These are phyloP conservation scores for Phytophthora pseudosyringae DNA, from an alignment of 352 stramenopile species.

Conservation along the genomic window DNA sequence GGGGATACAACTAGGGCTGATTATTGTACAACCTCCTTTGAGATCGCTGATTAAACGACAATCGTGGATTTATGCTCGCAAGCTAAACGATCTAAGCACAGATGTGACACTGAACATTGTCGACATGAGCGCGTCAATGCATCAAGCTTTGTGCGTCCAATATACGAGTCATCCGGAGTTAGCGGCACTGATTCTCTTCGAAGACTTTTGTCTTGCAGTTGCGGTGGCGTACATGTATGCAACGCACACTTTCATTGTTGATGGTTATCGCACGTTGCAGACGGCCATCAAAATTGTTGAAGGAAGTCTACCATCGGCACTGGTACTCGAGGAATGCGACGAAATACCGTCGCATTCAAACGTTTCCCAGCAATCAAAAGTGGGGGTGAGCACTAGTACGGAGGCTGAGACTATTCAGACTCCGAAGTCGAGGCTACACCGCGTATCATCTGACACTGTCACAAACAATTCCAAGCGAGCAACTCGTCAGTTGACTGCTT, in stretches of 20 bases:
- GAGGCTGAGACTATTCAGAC: background rate
- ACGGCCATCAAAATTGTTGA: slow-evolving; percentile 44
- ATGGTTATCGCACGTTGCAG: slow-evolving; percentile 29
- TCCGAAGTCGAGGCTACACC: background rate
- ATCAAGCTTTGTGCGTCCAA: slow-evolving; percentile 42
- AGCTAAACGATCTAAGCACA: slow-evolving; percentile 46
- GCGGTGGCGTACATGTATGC: slow-evolving; percentile 36
- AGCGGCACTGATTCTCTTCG: slow-evolving; percentile 27
- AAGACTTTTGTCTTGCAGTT: slow-evolving; percentile 30
- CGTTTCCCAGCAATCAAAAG: background rate
- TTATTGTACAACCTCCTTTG: slow-evolving; percentile 32
- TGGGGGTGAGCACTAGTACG: background rate
- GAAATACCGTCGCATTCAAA: no score
- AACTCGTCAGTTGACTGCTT: background rate
- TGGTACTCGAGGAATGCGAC: slow-evolving; percentile 14
- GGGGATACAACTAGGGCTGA: slow-evolving; percentile 34
- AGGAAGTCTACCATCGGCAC: slow-evolving; percentile 16
- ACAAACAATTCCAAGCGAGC: background rate
- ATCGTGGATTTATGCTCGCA: slow-evolving; percentile 38
- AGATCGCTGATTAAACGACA: slow-evolving; percentile 33
- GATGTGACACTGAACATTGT: slow-evolving; percentile 56
- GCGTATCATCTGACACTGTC: slow-evolving; percentile 7
- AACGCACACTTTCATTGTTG: slow-evolving; percentile 36
- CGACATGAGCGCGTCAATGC: slow-evolving; percentile 41
- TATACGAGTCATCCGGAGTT: slow-evolving; percentile 16